Conservation (phyloP, 2,329 filamentous ascomycete species). For the Ceratocystis diversiconidia region DNA sequence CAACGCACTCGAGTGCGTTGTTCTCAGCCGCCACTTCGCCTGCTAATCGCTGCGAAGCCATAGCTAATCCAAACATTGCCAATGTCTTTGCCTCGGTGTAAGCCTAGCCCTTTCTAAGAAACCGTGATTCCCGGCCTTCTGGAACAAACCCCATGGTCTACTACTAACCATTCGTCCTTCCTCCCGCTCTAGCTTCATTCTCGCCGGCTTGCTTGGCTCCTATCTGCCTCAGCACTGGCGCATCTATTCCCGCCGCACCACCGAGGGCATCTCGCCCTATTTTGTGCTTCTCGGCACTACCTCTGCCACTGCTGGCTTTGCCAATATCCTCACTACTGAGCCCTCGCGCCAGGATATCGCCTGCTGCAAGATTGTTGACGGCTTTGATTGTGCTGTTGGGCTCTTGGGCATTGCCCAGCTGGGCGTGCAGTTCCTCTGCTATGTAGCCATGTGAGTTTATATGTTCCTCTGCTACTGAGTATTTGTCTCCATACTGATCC, state of each 20-base stretch:
- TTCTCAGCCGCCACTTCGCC: slow-evolving; percentile 10
- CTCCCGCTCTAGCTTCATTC: slow-evolving; percentile 43
- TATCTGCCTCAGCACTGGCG: slow-evolving; percentile 92
- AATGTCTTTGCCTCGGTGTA: slow-evolving; percentile 19
- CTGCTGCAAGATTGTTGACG: slow-evolving; percentile 71
- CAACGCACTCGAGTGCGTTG: slow-evolving; percentile 14
- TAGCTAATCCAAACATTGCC: slow-evolving; percentile 18
- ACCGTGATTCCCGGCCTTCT: not conserved
- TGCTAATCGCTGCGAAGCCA: slow-evolving; percentile 18
- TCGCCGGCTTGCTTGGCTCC: slow-evolving; percentile 77
- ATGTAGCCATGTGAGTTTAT: slow-evolving; percentile 65
- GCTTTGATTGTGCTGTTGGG: slow-evolving; percentile 71
- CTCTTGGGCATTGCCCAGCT: slow-evolving; percentile 83
- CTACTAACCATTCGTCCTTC: not conserved
- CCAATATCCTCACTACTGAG: slow-evolving; percentile 83
- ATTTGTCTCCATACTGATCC: not conserved
- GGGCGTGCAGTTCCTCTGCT: slow-evolving; percentile 82
- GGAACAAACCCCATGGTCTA: not conserved
- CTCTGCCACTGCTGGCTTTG: slow-evolving; percentile 74
- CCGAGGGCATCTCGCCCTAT: slow-evolving; percentile 88
- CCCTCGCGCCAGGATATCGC: slow-evolving; percentile 67
- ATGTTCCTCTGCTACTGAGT: not conserved
- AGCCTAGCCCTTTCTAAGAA: not conserved
- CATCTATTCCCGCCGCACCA: slow-evolving; percentile 72
- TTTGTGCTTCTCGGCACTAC: slow-evolving; percentile 91